These are phyloP conservation scores for Neurospora sp. DNA, from an alignment of 495 filamentous ascomycete species.

Conservation along the genomic window DNA sequence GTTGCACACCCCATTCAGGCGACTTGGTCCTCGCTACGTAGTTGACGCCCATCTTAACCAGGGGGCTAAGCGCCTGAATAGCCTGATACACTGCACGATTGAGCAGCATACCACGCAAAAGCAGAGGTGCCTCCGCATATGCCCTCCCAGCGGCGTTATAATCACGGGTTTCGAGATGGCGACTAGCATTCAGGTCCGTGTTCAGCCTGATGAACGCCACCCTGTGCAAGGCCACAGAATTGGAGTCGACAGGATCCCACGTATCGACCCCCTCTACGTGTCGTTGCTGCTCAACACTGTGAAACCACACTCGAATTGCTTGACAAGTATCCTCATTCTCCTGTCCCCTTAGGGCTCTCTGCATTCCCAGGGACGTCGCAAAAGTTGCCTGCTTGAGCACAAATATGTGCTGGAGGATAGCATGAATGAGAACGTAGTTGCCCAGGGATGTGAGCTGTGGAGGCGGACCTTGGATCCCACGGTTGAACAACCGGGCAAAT, in stretches of 20 bases:
- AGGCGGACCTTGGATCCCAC: slow-evolving; percentile 34
- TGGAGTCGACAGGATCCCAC: slow-evolving; percentile 52
- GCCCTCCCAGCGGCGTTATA: slow-evolving; percentile 48
- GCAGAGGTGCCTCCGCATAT: slow-evolving; percentile 46
- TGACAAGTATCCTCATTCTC: slow-evolving; percentile 49
- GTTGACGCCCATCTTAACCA: slow-evolving; percentile 58
- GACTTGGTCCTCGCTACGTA: slow-evolving; percentile 62
- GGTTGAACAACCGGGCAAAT: slow-evolving; percentile 37
- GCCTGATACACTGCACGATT: slow-evolving; percentile 55
- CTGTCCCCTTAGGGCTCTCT: slow-evolving; percentile 38
- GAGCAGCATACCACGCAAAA: slow-evolving; percentile 46
- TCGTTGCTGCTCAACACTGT: slow-evolving; percentile 48
- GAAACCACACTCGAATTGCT: slow-evolving; percentile 53
- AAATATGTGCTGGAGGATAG: slow-evolving; percentile 60
- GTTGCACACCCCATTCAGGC: slow-evolving; percentile 61
- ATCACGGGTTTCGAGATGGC: slow-evolving; percentile 53
- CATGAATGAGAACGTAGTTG: slow-evolving; percentile 59
- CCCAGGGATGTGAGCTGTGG: slow-evolving; percentile 51
- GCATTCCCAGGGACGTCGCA: slow-evolving; percentile 33
- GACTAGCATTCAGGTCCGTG: slow-evolving; percentile 52
- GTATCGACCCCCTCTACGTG: slow-evolving; percentile 30
- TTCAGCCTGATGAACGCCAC: slow-evolving; percentile 60
- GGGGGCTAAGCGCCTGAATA: slow-evolving; percentile 57
- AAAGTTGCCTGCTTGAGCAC: slow-evolving; percentile 50
- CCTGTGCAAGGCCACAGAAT: slow-evolving; percentile 53